Percentiles rank a stretch among this genome's conserved stretches.
These are phyloP conservation scores for Canavalia ensiformis DNA, from an alignment of 306 rosid species.

Conservation along the genomic window DNA sequence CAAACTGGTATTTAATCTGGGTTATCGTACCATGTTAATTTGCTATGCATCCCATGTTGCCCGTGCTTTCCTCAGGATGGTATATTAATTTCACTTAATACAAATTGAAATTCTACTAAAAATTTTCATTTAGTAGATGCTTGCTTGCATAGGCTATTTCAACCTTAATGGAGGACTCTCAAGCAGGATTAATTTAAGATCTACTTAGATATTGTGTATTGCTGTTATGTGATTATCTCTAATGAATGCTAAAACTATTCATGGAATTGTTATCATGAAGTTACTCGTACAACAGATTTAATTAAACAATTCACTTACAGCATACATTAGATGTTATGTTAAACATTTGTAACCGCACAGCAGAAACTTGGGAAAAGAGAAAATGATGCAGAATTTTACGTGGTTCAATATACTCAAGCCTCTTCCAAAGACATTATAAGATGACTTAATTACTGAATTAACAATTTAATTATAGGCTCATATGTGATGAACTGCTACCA, in stretches of 20 bases:
- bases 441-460: not conserved
- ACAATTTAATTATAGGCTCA: not conserved
- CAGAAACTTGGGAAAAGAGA: conserved; percentile 1
- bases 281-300: conserved; percentile 13
- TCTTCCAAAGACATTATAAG: not conserved
- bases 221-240: not conserved
- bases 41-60: too few relatives aligned
- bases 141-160: not conserved
- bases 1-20: too few relatives aligned
- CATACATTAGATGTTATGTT: conserved; percentile 10
- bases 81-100: too few relatives aligned
- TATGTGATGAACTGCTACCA: not conserved
- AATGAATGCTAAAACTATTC: conserved; percentile 33
- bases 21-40: too few relatives aligned
- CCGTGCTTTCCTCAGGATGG: too few relatives aligned
- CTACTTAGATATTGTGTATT: conserved; percentile 29
- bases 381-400: not conserved
- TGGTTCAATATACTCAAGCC: not conserved
- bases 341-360: not conserved
- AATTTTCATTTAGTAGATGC: too few relatives aligned
- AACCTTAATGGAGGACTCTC: conserved; percentile 24
- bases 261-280: conserved; percentile 10
- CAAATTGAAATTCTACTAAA: too few relatives aligned
- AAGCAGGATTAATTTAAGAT: not conserved
- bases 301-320: not conserved